Evolutionary conservation across 2,329 filamentous ascomycete genomes (phyloP), one percentile per base, ranked within the genome.

Genomic region (Bipolaris sorokiniana): DNA sequence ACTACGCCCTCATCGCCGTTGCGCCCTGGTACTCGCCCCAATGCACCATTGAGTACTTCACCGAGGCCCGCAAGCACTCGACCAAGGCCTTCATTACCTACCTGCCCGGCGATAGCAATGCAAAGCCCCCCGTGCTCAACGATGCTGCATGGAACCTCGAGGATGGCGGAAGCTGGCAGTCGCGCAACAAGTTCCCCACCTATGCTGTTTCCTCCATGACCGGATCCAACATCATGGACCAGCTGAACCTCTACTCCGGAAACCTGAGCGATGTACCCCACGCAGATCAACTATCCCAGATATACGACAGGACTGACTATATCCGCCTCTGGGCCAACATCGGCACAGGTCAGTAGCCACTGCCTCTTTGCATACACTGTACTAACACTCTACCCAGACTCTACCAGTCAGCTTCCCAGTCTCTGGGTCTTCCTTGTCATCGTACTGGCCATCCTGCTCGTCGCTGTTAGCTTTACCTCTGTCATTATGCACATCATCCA

Each of bases 11-110:
- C 49, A 86, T 97, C 66, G 93, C 90, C 26, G 79, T 97, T 51
- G 93, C 91, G 22, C 94, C 94, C 26, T 98, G 94, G 93, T 86
- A 92, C 66, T 90, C 84, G 60, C 79, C 83, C 7, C 79, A 86
- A 23, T 99, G 94, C 72, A 90, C 91, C 11, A 77, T 83, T 53
- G 84, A 88, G 42, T 97, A 92, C 72, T 82, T 98, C 45, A 77
- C 82, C 16, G 79, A 81, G 11, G 84, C 83, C 18, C 83, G 85
- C n/a, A 85, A 88, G 63, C 83, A 85, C 22, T 49, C 65, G 1
- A 81, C 89, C 9, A 83, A 86, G 40, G 83, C 78, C 18, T 80
- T 87, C 51, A 59, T 88, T n/a, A 84, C 86, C 63, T 88, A 82
- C 63, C 74, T 82, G 28, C 80, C 81, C 0, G 75, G 77, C 18